Base-by-base conservation (phyloP, 371 early-diverging fungal genomes). In the Mucor lusitanicus region DNA sequence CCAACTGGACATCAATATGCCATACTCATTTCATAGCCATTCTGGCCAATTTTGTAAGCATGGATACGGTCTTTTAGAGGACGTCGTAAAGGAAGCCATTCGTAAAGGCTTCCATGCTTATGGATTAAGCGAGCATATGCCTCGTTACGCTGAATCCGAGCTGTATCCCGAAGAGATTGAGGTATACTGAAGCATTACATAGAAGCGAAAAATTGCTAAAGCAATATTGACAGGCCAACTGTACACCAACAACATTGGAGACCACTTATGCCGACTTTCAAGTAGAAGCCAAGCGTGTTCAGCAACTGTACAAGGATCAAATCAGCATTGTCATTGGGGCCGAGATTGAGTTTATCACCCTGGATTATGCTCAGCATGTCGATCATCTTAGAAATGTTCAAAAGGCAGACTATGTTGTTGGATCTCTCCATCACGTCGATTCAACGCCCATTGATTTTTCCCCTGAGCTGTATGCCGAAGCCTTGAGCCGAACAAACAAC, bases 371-470 rank as follows among this genome's bases (percentile, higher is more conserved):
- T 28, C 74, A 69, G 12, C 72, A 68, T 67, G 68, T 73, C 1
- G 42, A 64, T 3, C 67, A 53, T 11, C 59, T 83, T 19, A 64
- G 72, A 50, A 58, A 59, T 17, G 73, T 17, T 19, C 40, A 62
- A 70, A 72, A 58, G 19, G 75, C 76, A 27, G 92, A 97, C 68
- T 97, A 95, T 69, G 72, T 94, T 3, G 96, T 98, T n/a, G 98
- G 98, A 1, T 96, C 97, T 0, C 79, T 97, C 42, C 98, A 98
- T 76, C 98, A 98, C 67, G 88, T 95, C 4, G 72, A 81, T 39
- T 85, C 83, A 0, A 76, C 88, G 19, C 96, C 99, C 4, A 86
- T 97, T 70, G 99, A 97, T 71, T 97, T 91, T 69, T 89, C 91
- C 40, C 68, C 73, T 23, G 86, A 82, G 21, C 63, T 81, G 3